Percentiles rank a stretch among this genome's conserved stretches.
phyloP scores from a whole-genome alignment of 495 filamentous ascomycete species.

The Alectoria sarmentosa region DNA sequence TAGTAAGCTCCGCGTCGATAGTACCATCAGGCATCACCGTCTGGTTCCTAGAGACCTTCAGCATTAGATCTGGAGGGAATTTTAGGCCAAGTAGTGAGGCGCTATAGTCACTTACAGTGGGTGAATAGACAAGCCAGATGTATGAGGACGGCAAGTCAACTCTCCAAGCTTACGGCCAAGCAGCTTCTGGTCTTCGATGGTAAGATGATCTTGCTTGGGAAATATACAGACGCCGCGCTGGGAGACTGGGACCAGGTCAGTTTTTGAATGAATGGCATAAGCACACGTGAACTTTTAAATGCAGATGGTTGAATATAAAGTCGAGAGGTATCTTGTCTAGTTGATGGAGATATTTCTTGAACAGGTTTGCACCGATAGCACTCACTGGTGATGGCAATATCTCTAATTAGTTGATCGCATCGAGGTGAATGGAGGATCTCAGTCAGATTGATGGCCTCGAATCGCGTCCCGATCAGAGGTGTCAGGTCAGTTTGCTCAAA shows the following conservation, averaged over 20 bases:
- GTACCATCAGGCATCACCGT: slow-evolving; percentile 4
- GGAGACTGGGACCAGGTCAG: slow-evolving; percentile 45
- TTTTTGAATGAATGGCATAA: background rate
- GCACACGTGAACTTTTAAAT: background rate
- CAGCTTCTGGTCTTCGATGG: slow-evolving; percentile 52
- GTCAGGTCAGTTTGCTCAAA: slow-evolving; percentile 40
- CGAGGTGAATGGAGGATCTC: slow-evolving; percentile 52
- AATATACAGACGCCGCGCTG: slow-evolving; percentile 70
- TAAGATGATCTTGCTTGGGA: slow-evolving; percentile 53
- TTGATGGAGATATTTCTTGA: background rate
- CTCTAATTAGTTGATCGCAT: slow-evolving; percentile 1
- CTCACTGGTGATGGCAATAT: slow-evolving; percentile 9
- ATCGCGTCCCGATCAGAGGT: slow-evolving; percentile 57
- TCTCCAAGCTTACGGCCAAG: slow-evolving; percentile 44
- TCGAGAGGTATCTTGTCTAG: background rate
- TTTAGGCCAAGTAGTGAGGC: no score
- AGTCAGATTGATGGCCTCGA: slow-evolving; percentile 43
- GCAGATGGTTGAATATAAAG: background rate
- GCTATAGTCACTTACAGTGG: background rate
- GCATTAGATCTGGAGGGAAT: no score
- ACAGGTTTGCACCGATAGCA: background rate
- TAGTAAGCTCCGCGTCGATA: slow-evolving; percentile 6
- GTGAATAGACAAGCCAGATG: slow-evolving; percentile 1
- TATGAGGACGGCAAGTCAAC: slow-evolving; percentile 9
- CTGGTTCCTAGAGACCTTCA: slow-evolving; percentile 1